A percentile compares a stretch with the other conserved stretches of the same genome.
These are phyloP conservation scores for Akebia trifoliata DNA, from an alignment of 164 flowering plant genomes.

Conservation along the genomic window DNA sequence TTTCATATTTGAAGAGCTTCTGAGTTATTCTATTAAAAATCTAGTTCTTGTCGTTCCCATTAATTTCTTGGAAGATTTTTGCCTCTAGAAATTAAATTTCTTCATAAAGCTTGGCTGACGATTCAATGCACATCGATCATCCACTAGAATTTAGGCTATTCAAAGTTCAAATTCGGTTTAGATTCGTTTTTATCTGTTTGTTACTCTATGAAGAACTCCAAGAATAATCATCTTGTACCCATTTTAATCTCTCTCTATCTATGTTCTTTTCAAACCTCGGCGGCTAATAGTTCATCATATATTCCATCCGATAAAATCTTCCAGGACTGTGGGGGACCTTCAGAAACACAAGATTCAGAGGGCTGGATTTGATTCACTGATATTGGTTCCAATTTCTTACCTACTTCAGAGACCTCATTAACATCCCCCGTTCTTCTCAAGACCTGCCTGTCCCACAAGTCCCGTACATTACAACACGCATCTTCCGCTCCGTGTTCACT, in stretches of 20 bases:
- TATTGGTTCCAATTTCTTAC: conserved; percentile 46
- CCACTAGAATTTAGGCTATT: not conserved
- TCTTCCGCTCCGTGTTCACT: conserved; percentile 56
- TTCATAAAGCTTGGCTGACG: too few relatives aligned
- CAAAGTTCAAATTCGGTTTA: too few relatives aligned
- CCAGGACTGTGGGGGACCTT: conserved; percentile 56
- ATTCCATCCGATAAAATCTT: conserved; percentile 48
- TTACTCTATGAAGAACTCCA: conserved; percentile 6
- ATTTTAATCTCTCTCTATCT: conserved; percentile 5
- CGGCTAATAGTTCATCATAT: conserved; percentile 29
- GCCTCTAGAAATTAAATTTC: too few relatives aligned
- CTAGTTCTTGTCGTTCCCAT: not conserved
- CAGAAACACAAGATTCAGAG: conserved; percentile 38
- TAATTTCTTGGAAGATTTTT: not conserved
- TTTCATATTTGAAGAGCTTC: too few relatives aligned
- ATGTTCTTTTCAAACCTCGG: not conserved
- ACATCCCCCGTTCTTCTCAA: conserved; percentile 38
- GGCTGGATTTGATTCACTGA: conserved; percentile 73
- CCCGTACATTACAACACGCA: conserved; percentile 82
- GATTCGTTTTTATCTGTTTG: too few relatives aligned
- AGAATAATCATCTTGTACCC: conserved; percentile 2
- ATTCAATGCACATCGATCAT: too few relatives aligned
- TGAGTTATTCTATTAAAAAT: not conserved
- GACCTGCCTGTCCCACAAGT: conserved; percentile 55
- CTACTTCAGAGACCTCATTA: conserved; percentile 26